These are phyloP conservation scores for Coemansia sp. DNA, from an alignment of 192 early-diverging fungal species.

Conservation along the genomic window DNA sequence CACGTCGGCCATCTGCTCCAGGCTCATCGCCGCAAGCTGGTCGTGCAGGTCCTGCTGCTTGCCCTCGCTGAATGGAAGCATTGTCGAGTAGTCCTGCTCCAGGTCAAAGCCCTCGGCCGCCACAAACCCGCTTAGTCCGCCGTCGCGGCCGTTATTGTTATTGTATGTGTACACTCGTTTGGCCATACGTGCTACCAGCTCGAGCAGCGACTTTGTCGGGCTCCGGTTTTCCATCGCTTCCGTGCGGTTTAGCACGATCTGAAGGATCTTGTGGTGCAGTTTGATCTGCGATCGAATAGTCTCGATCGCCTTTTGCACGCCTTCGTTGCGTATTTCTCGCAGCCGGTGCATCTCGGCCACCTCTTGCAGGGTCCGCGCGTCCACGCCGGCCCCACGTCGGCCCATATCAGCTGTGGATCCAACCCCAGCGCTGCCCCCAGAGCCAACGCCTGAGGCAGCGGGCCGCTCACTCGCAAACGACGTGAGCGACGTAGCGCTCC, in stretches of 20 bases:
- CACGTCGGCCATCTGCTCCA: slow-evolving; percentile 18
- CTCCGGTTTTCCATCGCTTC: slow-evolving; percentile 17
- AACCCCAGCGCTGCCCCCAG: too few relatives aligned
- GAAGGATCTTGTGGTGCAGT: slow-evolving; percentile 20
- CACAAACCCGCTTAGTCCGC: not conserved
- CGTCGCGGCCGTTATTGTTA: not conserved
- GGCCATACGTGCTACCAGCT: slow-evolving; percentile 14
- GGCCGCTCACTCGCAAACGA: slow-evolving; percentile 6
- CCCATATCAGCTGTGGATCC: not conserved
- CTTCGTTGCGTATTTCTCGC: slow-evolving; percentile 4
- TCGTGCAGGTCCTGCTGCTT: not conserved
- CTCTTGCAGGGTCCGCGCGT: slow-evolving; percentile 7
- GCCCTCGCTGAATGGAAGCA: not conserved
- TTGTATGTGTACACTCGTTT: slow-evolving; percentile 3
- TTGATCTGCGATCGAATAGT: slow-evolving; percentile 24
- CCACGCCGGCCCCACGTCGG: not conserved
- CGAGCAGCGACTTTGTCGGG: slow-evolving; percentile 26
- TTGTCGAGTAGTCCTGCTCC: not conserved
- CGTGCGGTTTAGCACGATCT: slow-evolving; percentile 16
- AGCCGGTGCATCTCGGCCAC: slow-evolving; percentile 19
- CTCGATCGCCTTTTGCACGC: slow-evolving; percentile 7
- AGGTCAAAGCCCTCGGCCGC: not conserved
- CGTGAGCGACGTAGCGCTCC: slow-evolving; percentile 12
- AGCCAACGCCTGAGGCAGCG: too few relatives aligned
- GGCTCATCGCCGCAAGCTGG: slow-evolving; percentile 7